These are phyloP conservation scores for Ogataea saltuana DNA, from an alignment of 805 yeast genomes.

Conservation along the genomic window DNA sequence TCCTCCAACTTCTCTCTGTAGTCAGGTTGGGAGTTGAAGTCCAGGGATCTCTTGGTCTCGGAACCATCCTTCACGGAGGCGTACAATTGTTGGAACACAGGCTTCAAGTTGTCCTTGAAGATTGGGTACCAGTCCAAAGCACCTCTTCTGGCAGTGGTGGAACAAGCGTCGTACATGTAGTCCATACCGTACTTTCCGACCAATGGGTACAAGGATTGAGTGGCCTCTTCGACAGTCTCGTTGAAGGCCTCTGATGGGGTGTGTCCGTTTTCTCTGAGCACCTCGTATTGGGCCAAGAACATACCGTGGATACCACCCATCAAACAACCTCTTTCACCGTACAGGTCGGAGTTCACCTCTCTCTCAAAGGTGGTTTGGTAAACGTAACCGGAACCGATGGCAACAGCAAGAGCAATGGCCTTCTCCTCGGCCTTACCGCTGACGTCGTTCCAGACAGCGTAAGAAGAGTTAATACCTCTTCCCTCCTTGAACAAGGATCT, in stretches of 20 bases:
- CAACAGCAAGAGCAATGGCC: constrained; percentile 97
- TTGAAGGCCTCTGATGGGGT: constrained; percentile 99
- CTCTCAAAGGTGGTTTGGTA: constrained; percentile 99
- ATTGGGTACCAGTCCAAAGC: constrained; percentile 99
- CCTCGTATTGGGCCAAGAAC: constrained; percentile 99
- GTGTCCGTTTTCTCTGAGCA: constrained; percentile 99
- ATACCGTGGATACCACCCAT: constrained; percentile 99
- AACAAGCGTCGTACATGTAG: constrained; percentile 99
- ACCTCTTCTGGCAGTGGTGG: constrained; percentile 99
- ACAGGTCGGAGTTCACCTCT: constrained; percentile 98
- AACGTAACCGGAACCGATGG: constrained; percentile 99
- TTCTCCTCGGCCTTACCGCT: constrained; percentile 99
- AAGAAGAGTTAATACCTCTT: constrained; percentile 99
- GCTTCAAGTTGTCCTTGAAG: constrained; percentile 98
- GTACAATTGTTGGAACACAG: constrained; percentile 95
- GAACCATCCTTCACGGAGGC: constrained; percentile 93
- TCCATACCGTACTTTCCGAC: constrained; percentile 99
- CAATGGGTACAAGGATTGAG: constrained; percentile 98
- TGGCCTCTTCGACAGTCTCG: constrained; percentile 99
- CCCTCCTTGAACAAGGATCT: constrained; percentile 99
- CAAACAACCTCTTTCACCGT: constrained; percentile 99
- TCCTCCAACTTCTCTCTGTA: constrained; percentile 95
- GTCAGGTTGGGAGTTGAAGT: constrained; percentile 97
- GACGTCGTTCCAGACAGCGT: constrained; percentile 99
- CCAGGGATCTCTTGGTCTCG: constrained; percentile 97